phyloP scores from a whole-genome alignment of 495 filamentous ascomycete species.

The Gamarada debralockiae region DNA sequence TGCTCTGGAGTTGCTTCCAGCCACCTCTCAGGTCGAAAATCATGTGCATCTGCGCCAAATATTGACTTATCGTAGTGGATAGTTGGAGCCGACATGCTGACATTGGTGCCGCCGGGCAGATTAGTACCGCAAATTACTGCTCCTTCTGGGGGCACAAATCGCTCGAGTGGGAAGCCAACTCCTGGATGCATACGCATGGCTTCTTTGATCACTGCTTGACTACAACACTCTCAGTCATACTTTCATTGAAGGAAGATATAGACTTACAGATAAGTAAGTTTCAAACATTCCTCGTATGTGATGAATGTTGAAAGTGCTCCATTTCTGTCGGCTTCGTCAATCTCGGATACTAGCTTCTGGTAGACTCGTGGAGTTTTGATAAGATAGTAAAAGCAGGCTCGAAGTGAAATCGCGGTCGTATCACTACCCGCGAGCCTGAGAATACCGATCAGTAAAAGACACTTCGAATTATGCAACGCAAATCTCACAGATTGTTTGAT shows the following conservation, averaged over 20 bases:
- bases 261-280: not conserved
- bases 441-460: not conserved
- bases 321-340: not conserved
- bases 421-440: conserved; percentile 36
- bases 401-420: conserved; percentile 47
- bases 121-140: conserved; percentile 43
- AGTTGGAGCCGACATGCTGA: conserved; percentile 53
- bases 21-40: conserved; percentile 48
- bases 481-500: not conserved
- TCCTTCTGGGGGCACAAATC: conserved; percentile 52
- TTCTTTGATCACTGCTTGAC: conserved; percentile 52
- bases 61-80: conserved; percentile 41
- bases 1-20: conserved; percentile 30
- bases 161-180: conserved; percentile 47
- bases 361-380: conserved; percentile 41
- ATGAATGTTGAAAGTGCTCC: not conserved
- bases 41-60: conserved; percentile 44
- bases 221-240: no score
- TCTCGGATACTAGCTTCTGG: conserved; percentile 22
- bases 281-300: not conserved
- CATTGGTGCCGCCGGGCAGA: conserved; percentile 49
- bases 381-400: conserved; percentile 46
- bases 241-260: no score
- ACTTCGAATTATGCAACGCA: no score
- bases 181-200: conserved; percentile 56